Conservation (phyloP, 1,284 basidiomycete genomes). For the Microstroma glucosiphilum region DNA sequence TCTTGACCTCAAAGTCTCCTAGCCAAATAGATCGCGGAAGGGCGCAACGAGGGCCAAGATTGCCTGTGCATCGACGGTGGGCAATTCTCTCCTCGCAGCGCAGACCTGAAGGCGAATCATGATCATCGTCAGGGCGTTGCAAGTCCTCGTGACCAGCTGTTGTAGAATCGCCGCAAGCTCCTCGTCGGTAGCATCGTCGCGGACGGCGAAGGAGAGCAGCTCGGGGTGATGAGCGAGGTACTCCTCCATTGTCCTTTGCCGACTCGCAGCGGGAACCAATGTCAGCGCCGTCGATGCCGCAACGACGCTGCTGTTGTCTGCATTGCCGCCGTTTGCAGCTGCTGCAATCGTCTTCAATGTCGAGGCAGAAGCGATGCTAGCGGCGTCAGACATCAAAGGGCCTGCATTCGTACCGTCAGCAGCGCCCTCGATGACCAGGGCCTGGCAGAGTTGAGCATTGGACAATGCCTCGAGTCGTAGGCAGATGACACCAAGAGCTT, state of each 20-base stretch:
- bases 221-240: constrained; percentile 35
- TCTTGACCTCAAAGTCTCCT: too few species aligned
- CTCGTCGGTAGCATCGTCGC: constrained; percentile 47
- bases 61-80: neutral
- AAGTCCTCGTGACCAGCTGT: constrained; percentile 44
- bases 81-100: neutral
- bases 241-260: constrained; percentile 32
- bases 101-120: constrained; percentile 10
- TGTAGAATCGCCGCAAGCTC: constrained; percentile 40
- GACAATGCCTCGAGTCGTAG: constrained; percentile 77
- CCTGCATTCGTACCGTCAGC: neutral
- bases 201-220: constrained; percentile 37
- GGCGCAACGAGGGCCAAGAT: neutral
- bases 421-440: constrained; percentile 10
- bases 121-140: constrained; percentile 33
- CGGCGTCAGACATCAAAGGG: constrained; percentile 13
- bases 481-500: constrained; percentile 68
- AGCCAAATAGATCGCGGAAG: neutral
- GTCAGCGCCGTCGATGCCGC: neutral
- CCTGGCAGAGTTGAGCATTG: constrained; percentile 58
- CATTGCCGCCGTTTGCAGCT: neutral
- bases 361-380: constrained; percentile 5
- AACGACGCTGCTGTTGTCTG: too few species aligned
- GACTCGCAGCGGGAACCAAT: constrained; percentile 5
- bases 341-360: neutral